Conservation (phyloP, 331 rosid genomes). For the Ulmus americana region DNA sequence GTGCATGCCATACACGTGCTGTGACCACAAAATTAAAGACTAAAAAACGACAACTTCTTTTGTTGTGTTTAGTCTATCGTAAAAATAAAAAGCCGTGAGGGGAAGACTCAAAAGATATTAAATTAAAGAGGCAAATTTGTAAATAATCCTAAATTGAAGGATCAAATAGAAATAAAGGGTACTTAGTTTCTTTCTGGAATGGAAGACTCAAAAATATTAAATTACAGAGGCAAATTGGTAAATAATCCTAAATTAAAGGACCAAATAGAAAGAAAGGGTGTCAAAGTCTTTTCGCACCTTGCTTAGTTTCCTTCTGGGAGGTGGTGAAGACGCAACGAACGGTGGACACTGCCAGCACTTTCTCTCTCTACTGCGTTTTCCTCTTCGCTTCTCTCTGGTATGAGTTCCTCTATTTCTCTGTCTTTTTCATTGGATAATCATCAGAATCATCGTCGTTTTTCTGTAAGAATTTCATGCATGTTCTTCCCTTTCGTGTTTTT, state of each 20-base stretch:
- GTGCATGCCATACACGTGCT: no score
- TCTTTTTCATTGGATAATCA: background rate
- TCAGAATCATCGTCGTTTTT: background rate
- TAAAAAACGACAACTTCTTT: no score
- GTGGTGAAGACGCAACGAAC: constrained; percentile 21
- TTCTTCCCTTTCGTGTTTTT: background rate
- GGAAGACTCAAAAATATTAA: background rate
- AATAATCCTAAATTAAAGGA: background rate
- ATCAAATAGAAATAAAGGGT: no score
- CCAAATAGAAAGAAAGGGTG: background rate
- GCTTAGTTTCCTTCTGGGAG: background rate
- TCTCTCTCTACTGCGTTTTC: constrained; percentile 6
- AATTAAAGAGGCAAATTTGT: background rate
- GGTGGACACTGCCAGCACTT: constrained; percentile 22
- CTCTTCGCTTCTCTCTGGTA: constrained; percentile 24
- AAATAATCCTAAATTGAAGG: no score
- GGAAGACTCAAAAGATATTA: background rate
- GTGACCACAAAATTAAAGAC: no score
- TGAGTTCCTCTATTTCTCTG: constrained; percentile 4
- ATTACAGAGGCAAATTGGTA: constrained; percentile 6
- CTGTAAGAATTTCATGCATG: background rate
- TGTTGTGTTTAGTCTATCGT: background rate
- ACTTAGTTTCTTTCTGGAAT: no score
- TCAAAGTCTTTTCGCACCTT: background rate
- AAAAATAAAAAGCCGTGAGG: background rate